A percentile compares a stretch with the other conserved stretches of the same genome.
These are phyloP conservation scores for Suhomyces sp. DNA, from an alignment of 805 yeast genomes.

Conservation along the genomic window DNA sequence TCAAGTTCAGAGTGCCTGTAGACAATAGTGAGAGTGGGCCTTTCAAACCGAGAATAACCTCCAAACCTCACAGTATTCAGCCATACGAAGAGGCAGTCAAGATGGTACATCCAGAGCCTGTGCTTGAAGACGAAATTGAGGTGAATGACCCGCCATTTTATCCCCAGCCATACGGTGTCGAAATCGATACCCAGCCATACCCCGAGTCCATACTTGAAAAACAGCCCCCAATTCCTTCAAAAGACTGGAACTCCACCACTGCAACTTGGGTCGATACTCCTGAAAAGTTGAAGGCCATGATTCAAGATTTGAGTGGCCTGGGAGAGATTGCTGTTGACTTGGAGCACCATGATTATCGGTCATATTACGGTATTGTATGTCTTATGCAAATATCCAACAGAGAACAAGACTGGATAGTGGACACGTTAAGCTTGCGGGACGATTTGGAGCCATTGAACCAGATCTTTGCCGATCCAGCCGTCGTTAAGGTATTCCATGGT, in stretches of 20 bases:
- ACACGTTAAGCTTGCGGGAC: conserved; percentile 75
- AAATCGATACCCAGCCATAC: conserved; percentile 67
- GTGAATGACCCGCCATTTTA: conserved; percentile 54
- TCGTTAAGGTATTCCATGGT: conserved; percentile 91
- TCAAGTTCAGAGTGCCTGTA: conserved; percentile 50
- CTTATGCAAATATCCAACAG: conserved; percentile 88
- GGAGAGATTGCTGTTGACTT: conserved; percentile 86
- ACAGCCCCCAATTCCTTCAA: conserved; percentile 46
- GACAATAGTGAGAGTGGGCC: conserved; percentile 72
- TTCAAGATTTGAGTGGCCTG: conserved; percentile 47
- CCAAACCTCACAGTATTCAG: conserved; percentile 68
- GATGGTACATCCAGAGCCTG: conserved; percentile 26
- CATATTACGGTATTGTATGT: conserved; percentile 88
- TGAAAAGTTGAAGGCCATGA: conserved; percentile 51
- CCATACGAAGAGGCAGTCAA: conserved; percentile 52
- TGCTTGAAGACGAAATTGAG: conserved; percentile 26
- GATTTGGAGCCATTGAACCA: conserved; percentile 64
- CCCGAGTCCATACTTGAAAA: conserved; percentile 50
- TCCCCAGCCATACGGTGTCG: conserved; percentile 76
- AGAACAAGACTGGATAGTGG: conserved; percentile 81
- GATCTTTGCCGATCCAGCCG: conserved; percentile 75
- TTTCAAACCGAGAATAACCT: conserved; percentile 67
- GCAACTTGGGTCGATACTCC: conserved; percentile 72
- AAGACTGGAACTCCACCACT: conserved; percentile 61
- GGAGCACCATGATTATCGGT: conserved; percentile 91